Evolutionary conservation across 75 land plant species (phyloP), one percentile per base, ranked within the genome.

Genomic region (Pinus tabuliformis): DNA sequence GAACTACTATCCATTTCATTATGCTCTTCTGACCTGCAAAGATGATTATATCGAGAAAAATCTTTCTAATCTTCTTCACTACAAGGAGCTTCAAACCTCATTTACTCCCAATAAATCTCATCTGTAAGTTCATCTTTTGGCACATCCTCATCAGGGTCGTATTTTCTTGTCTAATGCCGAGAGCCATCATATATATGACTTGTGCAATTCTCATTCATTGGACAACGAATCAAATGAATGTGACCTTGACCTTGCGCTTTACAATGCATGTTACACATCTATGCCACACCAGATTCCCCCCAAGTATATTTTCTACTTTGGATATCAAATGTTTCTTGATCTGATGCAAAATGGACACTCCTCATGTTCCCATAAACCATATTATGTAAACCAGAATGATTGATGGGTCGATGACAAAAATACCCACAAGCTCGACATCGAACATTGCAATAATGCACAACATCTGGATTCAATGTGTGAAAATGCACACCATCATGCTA

Each of bases 261-360:
- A 17, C 78, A 83, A 58, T 79, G 78, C 85, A 83, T 83, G 52
- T 63, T 78, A 45, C 84, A 82, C 84, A 82, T 82, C 49, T 82
- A 77, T 3, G 77, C 80, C 58, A 26, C 28, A 3, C 81, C 85
- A 1, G 81, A 79, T 49, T 83, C 81, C 58, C 81, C 85, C 77
- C 81, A 59, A 0, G 60, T 60, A 49, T 83, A 83, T 45, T 79
- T 79, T 7, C 81, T 26, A 42, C 72, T 78, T 62, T 42, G 13
- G 13, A 83, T 58, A 13, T 83, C 78, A 56, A 83, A 54, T 8
- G 79, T 75, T 59, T 79, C 78, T 7, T 13, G 13, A 13, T 58
- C 59, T 58, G 59, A 13, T 17, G 59, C 13, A 17, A 58, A 58
- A 0, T 58, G 18, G 59, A 58, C 59, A 17, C 18, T 13, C 59